Evolutionary conservation across 345 rosid species (phyloP).

Genomic region (Cardamine chenopodiifolia): DNA sequence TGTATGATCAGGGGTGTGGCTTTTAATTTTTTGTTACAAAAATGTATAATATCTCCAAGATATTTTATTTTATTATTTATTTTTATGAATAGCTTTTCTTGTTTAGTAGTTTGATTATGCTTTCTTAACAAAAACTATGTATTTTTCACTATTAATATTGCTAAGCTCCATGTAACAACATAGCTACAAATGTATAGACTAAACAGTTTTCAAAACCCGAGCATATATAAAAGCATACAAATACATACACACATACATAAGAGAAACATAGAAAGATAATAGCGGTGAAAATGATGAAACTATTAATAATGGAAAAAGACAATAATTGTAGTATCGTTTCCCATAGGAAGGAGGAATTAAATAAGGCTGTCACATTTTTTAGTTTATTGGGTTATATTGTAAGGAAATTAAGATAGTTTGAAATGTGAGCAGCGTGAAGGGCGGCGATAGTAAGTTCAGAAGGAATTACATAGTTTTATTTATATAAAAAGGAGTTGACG

Average conservation of each 20-base stretch:
- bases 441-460: constrained; percentile 7
- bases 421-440: constrained; percentile 4
- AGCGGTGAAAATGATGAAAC: no score
- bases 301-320: no score
- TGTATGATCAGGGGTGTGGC: constrained; percentile 18
- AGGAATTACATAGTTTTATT: neutral
- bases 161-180: no score
- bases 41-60: constrained; percentile 1
- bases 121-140: neutral
- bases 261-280: no score
- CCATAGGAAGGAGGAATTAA: no score
- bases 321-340: no score
- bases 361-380: neutral
- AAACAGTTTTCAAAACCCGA: no score
- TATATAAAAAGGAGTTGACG: constrained; percentile 23
- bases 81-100: neutral
- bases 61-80: neutral
- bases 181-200: no score
- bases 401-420: neutral
- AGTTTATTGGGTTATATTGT: neutral
- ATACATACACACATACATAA: no score
- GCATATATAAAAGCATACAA: no score
- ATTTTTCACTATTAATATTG: neutral
- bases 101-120: neutral
- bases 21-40: neutral